Base-by-base conservation (phyloP, 345 rosid species). In the Eucalyptus cloeziana region DNA sequence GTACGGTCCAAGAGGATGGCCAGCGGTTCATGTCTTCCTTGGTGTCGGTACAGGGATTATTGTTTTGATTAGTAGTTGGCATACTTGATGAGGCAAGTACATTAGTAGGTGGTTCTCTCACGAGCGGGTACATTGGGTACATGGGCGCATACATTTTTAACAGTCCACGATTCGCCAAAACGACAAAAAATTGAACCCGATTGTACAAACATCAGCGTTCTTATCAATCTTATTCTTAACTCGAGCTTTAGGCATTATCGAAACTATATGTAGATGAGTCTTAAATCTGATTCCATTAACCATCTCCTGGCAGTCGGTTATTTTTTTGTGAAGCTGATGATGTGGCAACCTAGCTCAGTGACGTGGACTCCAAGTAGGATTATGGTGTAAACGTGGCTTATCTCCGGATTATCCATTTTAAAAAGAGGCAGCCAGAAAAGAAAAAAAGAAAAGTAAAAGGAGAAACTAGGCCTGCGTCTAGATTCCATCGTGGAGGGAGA, bases 151-250 rank as follows among this genome's bases (percentile, higher is more conserved):
- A 6, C 47, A 21, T 21, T 37, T 21, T 3, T 19, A 19, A 7
- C 15, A 0, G 25, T 71, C 14, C 83, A 10, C 19, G 45, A 71
- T 19, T 19, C 5, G 4, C 27, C 83, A 10, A 37, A 10, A 71
- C 1, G 8, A 71, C 37, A n/a, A n/a, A 52, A 52, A 52, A 52
- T 19, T 52, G 0, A 52, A 52, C 58, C 10, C 2, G 25, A 3
- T 52, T 8, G 25, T 52, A 21, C 1, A 0, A 21, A 52, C 25
- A 21, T 52, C 5, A 7, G 5, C 5, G 0, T 31, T 10, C 2
- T 37, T 71, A 19, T 71, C 7, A 12, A 19, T 71, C 44, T 19
- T 71, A 33, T 8, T 71, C 25, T 31, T 33, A 33, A 22, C 25
- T 71, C 2, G 25, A 71, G 44, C 45, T 71, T 33, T 37, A 33